Percentiles rank a stretch among this genome's conserved stretches.
phyloP scores from a whole-genome alignment of 345 rosid genomes.

The Eucalyptus grandis region DNA sequence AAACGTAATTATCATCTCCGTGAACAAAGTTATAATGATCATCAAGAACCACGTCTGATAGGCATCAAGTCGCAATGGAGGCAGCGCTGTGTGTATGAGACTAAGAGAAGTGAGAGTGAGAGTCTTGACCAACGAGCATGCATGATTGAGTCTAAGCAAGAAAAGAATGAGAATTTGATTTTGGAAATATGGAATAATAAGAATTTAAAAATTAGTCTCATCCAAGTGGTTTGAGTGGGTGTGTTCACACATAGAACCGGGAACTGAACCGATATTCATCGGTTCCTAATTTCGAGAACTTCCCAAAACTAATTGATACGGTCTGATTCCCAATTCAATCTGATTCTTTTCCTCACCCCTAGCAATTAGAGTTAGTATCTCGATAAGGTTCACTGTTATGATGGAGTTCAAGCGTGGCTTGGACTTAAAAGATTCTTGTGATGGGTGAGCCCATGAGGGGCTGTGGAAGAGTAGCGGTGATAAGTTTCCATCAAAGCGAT shows the following conservation, averaged over 20 bases:
- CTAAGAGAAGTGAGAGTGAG: background rate
- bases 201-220: background rate
- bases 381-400: too few relatives aligned
- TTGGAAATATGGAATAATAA: background rate
- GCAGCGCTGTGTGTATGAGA: background rate
- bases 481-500: background rate
- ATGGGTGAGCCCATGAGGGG: background rate
- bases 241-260: background rate
- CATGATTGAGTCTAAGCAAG: background rate
- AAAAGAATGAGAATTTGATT: too few relatives aligned
- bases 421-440: background rate
- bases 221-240: background rate
- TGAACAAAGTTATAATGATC: background rate
- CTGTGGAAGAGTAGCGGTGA: background rate
- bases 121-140: background rate
- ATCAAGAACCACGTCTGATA: background rate
- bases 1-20: too few relatives aligned
- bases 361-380: background rate
- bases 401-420: background rate
- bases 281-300: background rate
- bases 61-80: background rate
- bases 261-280: background rate
- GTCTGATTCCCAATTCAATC: background rate
- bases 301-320: background rate
- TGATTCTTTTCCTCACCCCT: background rate